Evolutionary conservation across 148 eudicot species (phyloP).

Genomic region (Pouteria glomerata): DNA sequence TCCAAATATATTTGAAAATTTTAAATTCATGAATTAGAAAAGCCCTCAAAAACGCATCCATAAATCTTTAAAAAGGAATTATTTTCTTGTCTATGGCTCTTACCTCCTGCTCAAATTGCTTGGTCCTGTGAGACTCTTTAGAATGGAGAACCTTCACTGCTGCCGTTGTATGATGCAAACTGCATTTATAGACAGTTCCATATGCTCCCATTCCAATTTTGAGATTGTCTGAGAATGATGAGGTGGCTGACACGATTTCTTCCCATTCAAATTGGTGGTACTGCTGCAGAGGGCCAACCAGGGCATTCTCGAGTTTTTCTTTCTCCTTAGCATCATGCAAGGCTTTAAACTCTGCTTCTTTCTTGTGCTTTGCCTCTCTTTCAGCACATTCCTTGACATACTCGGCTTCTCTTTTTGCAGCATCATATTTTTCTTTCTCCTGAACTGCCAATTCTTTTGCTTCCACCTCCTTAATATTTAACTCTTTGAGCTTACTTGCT

Average conservation of each 20-base stretch:
- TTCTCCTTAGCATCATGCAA: conserved; percentile 54
- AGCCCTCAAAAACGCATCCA: background rate
- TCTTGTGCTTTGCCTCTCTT: conserved; percentile 57
- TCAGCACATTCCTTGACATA: conserved; percentile 44
- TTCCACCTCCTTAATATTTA: conserved; percentile 51
- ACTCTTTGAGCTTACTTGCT: conserved; percentile 47
- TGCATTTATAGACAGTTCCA: conserved; percentile 83
- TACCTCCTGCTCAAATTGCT: conserved; percentile 85
- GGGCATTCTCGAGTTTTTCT: conserved; percentile 58
- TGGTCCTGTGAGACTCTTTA: conserved; percentile 41
- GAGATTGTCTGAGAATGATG: conserved; percentile 50
- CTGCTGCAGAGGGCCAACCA: conserved; percentile 32
- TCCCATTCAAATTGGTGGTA: conserved; percentile 74
- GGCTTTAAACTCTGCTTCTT: conserved; percentile 59
- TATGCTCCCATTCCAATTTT: conserved; percentile 74
- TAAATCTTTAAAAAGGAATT: background rate
- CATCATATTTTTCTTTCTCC: conserved; percentile 57
- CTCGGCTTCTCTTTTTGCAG: conserved; percentile 57
- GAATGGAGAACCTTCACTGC: conserved; percentile 83
- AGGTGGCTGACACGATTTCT: conserved; percentile 66
- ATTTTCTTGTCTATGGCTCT: background rate
- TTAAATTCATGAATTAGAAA: background rate
- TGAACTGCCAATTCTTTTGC: conserved; percentile 56
- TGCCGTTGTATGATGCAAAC: conserved; percentile 72
- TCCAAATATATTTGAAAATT: background rate